Evolutionary conservation across 148 eudicot genomes (phyloP).

Genomic region (Camellia sinensis): DNA sequence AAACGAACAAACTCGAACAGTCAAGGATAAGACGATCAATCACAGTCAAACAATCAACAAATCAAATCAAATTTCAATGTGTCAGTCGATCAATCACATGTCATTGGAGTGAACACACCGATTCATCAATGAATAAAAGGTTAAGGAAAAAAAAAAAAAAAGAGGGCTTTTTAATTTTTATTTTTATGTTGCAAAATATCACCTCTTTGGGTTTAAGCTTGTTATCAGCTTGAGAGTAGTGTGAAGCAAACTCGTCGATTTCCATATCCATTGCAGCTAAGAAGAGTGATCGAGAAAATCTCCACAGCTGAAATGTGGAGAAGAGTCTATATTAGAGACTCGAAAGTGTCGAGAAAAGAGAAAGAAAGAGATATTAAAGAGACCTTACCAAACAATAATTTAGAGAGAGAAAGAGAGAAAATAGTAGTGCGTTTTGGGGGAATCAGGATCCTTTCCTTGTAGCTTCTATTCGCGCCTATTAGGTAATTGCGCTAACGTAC

Average conservation of each 20-base stretch:
- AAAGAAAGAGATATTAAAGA: constrained; percentile 6
- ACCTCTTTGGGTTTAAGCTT: constrained; percentile 35
- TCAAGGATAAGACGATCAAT: neutral
- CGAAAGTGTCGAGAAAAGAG: neutral
- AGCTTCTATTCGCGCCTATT: neutral
- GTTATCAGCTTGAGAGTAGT: constrained; percentile 21
- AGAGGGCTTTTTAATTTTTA: neutral
- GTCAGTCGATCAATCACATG: neutral
- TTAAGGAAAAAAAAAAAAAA: neutral
- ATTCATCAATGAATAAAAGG: neutral
- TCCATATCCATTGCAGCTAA: constrained; percentile 7
- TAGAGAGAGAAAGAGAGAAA: neutral
- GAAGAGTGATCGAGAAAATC: neutral
- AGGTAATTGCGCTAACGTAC: neutral
- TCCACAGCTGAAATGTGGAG: neutral
- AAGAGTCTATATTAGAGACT: neutral
- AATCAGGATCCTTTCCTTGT: too few relatives aligned
- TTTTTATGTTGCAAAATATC: neutral
- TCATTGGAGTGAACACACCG: neutral
- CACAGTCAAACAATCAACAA: neutral
- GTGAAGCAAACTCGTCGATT: constrained; percentile 17
- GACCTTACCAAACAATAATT: neutral
- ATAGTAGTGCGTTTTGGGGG: too few relatives aligned
- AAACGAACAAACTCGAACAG: neutral
- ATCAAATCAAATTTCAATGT: neutral